Evolutionary conservation across 768 basidiomycete species (phyloP).

Genomic region (Boletus reticuloceps): DNA sequence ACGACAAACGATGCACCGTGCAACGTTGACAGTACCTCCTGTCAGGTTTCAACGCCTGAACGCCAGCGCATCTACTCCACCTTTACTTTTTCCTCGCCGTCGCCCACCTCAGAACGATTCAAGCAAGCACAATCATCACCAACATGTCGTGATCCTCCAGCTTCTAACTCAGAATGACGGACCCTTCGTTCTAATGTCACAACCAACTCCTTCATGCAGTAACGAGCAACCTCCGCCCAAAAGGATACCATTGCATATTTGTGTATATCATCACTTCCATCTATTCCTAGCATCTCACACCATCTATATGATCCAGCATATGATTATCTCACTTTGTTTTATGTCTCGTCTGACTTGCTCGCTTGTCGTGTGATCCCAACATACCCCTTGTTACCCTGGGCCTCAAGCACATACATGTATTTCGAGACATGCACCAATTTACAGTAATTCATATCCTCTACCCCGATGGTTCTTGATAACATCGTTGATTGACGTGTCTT

Average conservation of each 20-base stretch:
- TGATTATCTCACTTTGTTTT: conserved; percentile 21
- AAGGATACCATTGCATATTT: conserved; percentile 32
- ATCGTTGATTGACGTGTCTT: conserved; percentile 1
- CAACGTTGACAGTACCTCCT: conserved; percentile 50
- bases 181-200: neutral
- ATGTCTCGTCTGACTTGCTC: conserved; percentile 27
- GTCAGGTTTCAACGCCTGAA: conserved; percentile 72
- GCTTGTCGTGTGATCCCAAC: conserved; percentile 30
- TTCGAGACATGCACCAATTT: conserved; percentile 32
- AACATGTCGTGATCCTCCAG: conserved; percentile 22
- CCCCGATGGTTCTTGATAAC: conserved; percentile 1
- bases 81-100: conserved; percentile 79
- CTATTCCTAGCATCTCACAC: conserved; percentile 29
- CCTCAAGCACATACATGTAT: conserved; percentile 31
- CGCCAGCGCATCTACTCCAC: conserved; percentile 69
- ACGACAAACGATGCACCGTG: conserved; percentile 29
- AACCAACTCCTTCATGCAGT: conserved; percentile 1
- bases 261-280: conserved; percentile 34
- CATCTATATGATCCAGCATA: conserved; percentile 27
- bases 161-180: conserved; percentile 21
- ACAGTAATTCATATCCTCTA: conserved; percentile 19
- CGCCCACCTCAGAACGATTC: conserved; percentile 56
- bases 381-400: conserved; percentile 22
- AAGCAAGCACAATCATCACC: conserved; percentile 39
- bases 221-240: conserved; percentile 8